These are phyloP conservation scores for Globisporangium orthogonon DNA, from an alignment of 352 stramenopile species.

Conservation along the genomic window DNA sequence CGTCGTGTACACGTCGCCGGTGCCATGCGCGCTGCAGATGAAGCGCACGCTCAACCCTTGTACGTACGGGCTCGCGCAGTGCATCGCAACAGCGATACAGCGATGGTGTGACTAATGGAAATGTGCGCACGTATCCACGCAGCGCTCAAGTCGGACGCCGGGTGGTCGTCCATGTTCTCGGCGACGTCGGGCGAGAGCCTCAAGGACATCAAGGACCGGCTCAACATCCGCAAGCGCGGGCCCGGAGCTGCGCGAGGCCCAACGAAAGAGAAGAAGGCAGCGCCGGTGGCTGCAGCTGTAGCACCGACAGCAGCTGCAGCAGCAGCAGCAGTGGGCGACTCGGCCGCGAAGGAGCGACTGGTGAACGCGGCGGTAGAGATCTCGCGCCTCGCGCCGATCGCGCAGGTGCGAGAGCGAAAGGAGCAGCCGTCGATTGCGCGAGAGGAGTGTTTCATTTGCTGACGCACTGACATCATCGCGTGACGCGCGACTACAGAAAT, in stretches of 20 bases:
- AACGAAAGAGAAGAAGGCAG: conserved; percentile 41
- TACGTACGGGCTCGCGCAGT: conserved; percentile 16
- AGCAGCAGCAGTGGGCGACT: conserved; percentile 12
- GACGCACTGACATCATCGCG: too few species aligned
- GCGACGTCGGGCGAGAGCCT: conserved; percentile 56
- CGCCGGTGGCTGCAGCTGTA: neutral
- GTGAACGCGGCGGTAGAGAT: conserved; percentile 16
- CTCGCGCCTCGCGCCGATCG: conserved; percentile 10
- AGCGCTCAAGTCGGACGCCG: conserved; percentile 73
- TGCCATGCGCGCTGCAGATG: conserved; percentile 71
- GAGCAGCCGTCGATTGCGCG: too few species aligned
- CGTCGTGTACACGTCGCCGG: conserved; percentile 64
- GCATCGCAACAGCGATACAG: too few species aligned
- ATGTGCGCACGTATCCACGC: neutral
- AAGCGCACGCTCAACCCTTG: conserved; percentile 76
- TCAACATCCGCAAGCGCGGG: conserved; percentile 67
- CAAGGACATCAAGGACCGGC: conserved; percentile 72
- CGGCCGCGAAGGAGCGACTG: conserved; percentile 15
- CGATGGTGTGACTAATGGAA: too few species aligned
- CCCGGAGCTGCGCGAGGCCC: conserved; percentile 38
- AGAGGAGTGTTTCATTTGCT: too few species aligned
- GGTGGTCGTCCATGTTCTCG: conserved; percentile 77
- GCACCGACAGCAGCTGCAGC: conserved; percentile 7
- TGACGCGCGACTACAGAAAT: conserved; percentile 21
- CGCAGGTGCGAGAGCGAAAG: conserved; percentile 1